Evolutionary conservation across 805 yeast species (phyloP).

Genomic region (Pichia exigua): DNA sequence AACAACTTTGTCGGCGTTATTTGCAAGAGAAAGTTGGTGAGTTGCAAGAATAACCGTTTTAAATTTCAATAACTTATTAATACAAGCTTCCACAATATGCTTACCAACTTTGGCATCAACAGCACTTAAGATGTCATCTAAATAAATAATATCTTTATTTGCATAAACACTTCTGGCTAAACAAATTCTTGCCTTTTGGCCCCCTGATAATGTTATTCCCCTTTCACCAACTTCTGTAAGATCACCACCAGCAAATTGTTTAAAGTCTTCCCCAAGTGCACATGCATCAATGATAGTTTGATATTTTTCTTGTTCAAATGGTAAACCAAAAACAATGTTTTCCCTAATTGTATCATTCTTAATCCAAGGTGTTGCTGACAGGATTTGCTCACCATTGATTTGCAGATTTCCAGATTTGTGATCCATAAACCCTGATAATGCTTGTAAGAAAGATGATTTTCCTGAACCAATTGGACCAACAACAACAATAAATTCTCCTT

Average conservation of each 20-base stretch:
- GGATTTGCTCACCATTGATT: conserved; percentile 44
- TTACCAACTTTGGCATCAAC: conserved; percentile 67
- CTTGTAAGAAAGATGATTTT: conserved; percentile 63
- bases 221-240: conserved; percentile 76
- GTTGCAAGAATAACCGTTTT: conserved; percentile 76
- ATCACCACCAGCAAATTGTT: conserved; percentile 66
- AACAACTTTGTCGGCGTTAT: conserved; percentile 62
- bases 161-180: conserved; percentile 66
- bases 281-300: conserved; percentile 52
- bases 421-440: conserved; percentile 69
- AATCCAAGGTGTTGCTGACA: conserved; percentile 74
- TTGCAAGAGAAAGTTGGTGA: conserved; percentile 69
- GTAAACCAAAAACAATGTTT: conserved; percentile 64
- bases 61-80: conserved; percentile 45
- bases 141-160: conserved; percentile 46
- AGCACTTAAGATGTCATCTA: conserved; percentile 64
- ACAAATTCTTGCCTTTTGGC: conserved; percentile 74
- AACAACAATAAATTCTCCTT: conserved; percentile 65
- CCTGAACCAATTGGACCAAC: conserved; percentile 68
- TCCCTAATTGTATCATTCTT: conserved; percentile 74
- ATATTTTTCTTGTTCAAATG: conserved; percentile 45
- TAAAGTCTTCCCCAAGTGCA: conserved; percentile 57
- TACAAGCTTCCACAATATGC: conserved; percentile 49
- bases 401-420: conserved; percentile 43
- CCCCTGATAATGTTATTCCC: conserved; percentile 80